Evolutionary conservation across 2,329 filamentous ascomycete genomes (phyloP).

Genomic region (Cercospora berteroae): DNA sequence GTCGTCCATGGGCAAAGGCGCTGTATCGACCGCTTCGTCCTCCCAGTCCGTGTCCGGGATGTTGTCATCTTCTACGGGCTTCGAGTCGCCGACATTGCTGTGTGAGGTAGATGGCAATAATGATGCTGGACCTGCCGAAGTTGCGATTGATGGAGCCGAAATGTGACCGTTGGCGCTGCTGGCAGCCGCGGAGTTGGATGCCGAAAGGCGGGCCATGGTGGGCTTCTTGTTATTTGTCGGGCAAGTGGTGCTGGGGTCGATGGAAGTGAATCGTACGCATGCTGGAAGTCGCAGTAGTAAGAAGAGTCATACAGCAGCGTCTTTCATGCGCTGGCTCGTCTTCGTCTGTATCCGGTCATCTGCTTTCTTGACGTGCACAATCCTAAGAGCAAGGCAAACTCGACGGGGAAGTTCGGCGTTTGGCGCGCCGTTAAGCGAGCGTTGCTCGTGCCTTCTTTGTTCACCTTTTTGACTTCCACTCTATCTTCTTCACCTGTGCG

Average conservation of each 20-base stretch:
- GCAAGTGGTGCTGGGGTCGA: not conserved
- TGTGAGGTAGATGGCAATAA: not conserved
- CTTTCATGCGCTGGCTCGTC: slow-evolving; percentile 13
- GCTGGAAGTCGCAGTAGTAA: not conserved
- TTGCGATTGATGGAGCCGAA: slow-evolving; percentile 7
- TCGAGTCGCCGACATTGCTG: not conserved
- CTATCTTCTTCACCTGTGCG: not conserved
- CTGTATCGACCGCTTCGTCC: slow-evolving; percentile 13
- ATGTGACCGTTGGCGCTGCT: slow-evolving; percentile 18
- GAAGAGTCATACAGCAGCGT: not conserved
- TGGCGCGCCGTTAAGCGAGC: slow-evolving; percentile 1
- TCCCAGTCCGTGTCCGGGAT: slow-evolving; percentile 10
- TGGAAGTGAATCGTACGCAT: not conserved
- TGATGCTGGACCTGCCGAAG: not conserved
- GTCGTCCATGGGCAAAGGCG: slow-evolving; percentile 28
- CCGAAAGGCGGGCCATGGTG: slow-evolving; percentile 30
- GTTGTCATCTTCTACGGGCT: slow-evolving; percentile 6
- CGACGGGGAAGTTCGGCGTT: not conserved
- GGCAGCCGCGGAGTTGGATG: slow-evolving; percentile 24
- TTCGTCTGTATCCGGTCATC: slow-evolving; percentile 15
- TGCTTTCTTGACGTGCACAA: slow-evolving; percentile 13
- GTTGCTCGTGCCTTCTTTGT: not conserved
- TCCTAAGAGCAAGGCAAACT: slow-evolving; percentile 7
- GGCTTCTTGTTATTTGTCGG: not conserved
- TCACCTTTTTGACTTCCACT: not conserved